A percentile compares a stretch with the other conserved stretches of the same genome.
phyloP scores from a whole-genome alignment of 2,329 filamentous ascomycete species.

The Chaetomium strumarium region DNA sequence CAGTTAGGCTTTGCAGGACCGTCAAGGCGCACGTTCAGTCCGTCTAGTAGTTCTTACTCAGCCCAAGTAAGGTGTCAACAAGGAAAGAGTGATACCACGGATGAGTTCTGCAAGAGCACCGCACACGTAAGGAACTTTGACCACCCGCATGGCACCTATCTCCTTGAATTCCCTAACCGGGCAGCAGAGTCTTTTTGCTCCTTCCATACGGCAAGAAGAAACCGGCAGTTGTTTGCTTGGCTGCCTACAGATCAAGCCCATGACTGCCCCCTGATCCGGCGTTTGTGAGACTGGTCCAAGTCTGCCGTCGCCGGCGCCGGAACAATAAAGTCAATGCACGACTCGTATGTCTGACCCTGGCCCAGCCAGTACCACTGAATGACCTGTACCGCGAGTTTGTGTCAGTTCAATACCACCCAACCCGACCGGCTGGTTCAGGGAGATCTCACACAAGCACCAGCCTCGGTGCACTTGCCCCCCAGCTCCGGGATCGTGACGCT shows the following conservation, averaged over 20 bases:
- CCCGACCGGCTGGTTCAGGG: neutral
- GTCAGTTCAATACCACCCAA: constrained; percentile 32
- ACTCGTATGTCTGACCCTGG: constrained; percentile 54
- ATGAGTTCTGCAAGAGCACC: too few relatives aligned
- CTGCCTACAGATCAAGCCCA: neutral
- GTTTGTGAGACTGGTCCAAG: neutral
- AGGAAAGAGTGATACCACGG: too few relatives aligned
- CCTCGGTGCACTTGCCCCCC: constrained; percentile 23
- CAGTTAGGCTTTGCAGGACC: too few relatives aligned
- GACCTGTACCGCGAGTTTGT: constrained; percentile 32
- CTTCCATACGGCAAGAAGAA: too few relatives aligned
- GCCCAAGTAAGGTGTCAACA: too few relatives aligned
- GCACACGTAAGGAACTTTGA: too few relatives aligned
- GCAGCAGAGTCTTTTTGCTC: too few relatives aligned
- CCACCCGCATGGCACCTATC: too few relatives aligned
- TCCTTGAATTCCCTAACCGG: too few relatives aligned
- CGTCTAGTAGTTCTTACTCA: too few relatives aligned
- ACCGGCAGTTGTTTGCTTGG: too few relatives aligned
- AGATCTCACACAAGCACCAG: constrained; percentile 29
- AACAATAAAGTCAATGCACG: constrained; percentile 51
- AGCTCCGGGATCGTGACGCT: constrained; percentile 28
- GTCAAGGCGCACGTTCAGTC: too few relatives aligned
- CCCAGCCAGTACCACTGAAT: constrained; percentile 61
- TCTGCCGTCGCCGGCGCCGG: constrained; percentile 4
- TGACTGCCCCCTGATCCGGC: constrained; percentile 4